Percentiles rank a stretch among this genome's conserved stretches.
These are phyloP conservation scores for Sporothrix variecibatus DNA, from an alignment of 2,329 filamentous ascomycete species.

Conservation along the genomic window DNA sequence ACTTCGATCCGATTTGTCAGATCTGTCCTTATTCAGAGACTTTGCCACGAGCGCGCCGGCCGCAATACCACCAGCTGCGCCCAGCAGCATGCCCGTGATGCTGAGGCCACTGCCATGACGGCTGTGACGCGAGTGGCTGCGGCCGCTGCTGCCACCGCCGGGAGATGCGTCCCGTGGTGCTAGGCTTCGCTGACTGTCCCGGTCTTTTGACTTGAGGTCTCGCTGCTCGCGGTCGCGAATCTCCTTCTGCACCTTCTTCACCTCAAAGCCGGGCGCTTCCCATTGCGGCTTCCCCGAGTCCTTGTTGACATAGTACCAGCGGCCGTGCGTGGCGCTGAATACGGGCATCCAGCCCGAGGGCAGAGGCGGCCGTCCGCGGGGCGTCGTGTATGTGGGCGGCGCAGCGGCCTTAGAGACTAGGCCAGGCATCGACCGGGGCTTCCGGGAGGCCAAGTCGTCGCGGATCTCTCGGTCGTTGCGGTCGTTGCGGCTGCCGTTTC, in stretches of 20 bases:
- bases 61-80: constrained; percentile 25
- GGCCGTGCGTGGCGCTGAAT: constrained; percentile 56
- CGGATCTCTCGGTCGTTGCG: neutral
- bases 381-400: constrained; percentile 31
- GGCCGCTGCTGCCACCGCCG: neutral
- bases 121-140: neutral
- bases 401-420: neutral
- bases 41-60: constrained; percentile 24
- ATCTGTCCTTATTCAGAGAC: neutral
- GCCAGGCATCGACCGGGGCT: neutral
- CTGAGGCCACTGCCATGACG: neutral
- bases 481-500: neutral
- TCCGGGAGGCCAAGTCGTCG: neutral
- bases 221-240: neutral
- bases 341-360: constrained; percentile 57
- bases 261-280: constrained; percentile 45
- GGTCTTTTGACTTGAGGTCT: neutral
- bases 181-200: neutral
- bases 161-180: neutral
- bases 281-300: constrained; percentile 59
- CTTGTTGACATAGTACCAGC: constrained; percentile 61
- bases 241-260: neutral
- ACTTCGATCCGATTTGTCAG: neutral
- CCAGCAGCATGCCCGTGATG: constrained; percentile 18
- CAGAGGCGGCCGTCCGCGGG: constrained; percentile 46